These are phyloP conservation scores for Cinnamomum micranthum DNA, from an alignment of 164 flowering plant genomes.

Conservation along the genomic window DNA sequence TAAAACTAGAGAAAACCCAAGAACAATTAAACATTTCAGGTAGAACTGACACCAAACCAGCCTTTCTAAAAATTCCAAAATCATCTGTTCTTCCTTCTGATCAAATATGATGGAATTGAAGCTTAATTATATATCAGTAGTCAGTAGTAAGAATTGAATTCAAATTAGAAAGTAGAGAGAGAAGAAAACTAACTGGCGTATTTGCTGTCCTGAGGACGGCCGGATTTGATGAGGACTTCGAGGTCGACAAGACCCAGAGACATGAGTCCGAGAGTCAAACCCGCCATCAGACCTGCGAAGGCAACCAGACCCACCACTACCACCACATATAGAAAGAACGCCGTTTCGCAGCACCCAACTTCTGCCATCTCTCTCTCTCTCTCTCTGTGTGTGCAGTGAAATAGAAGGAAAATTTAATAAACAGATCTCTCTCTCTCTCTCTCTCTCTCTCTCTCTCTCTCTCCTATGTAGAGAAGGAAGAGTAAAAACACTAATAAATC, in stretches of 20 bases:
- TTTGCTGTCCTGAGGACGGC: slow-evolving; percentile 73
- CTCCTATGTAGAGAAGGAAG: background rate
- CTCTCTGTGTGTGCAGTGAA: background rate
- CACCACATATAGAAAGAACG: slow-evolving; percentile 45
- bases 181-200: slow-evolving; percentile 49
- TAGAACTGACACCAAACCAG: too few species aligned
- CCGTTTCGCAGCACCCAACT: slow-evolving; percentile 51
- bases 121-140: too few species aligned
- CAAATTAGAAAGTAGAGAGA: too few species aligned
- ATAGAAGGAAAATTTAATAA: too few species aligned
- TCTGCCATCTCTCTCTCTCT: slow-evolving; percentile 38
- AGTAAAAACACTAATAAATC: too few species aligned
- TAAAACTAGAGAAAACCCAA: too few species aligned
- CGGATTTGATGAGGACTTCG: slow-evolving; percentile 85
- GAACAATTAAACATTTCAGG: too few species aligned
- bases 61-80: too few species aligned
- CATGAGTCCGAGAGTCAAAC: slow-evolving; percentile 88
- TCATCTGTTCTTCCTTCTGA: too few species aligned
- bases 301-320: slow-evolving; percentile 52
- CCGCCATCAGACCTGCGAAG: slow-evolving; percentile 96
- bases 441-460: background rate
- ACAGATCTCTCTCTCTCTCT: background rate
- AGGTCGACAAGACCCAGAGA: slow-evolving; percentile 94
- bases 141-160: too few species aligned
- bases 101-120: too few species aligned